Evolutionary conservation across 306 rosid species (phyloP), one percentile per base, ranked within the genome.

Genomic region (Dicorynia guianensis): DNA sequence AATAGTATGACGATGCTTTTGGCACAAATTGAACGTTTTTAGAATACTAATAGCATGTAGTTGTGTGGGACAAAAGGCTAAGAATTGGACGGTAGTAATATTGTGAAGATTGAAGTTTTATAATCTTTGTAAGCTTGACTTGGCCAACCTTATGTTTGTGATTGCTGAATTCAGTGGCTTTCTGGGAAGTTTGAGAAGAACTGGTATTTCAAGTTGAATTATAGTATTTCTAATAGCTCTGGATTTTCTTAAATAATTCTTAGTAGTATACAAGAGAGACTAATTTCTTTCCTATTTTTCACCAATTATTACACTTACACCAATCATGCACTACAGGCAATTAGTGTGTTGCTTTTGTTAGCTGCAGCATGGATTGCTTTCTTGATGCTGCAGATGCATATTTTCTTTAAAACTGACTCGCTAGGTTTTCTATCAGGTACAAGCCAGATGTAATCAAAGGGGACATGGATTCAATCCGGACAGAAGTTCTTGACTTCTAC

Each of bases 381-480:
- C 69, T 55, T 3, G 52, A 17, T 43, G 57, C 57, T 47, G n/a
- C 17, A 7, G 9, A 74, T 62, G 53, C 58, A 50, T 12, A 18
- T 25, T 47, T 80, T 33, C 42, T 48, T 7, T 53, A 78, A 57
- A 74, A 49, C 30, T 71, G 57, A 84, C 74, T 65, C 63, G 34
- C 19, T 11, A 25, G 36, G 53, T 40, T 78, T 25, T 72, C 69
- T 68, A 48, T 53, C 84, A 95, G 99, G 87, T 89, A 86, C 89
- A 88, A 80, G 87, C 99, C 99, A 1, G 97, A 95, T 80, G 93
- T 82, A 67, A 92, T 95, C 52, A 89, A 88, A 77, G 99, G 99
- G 46, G 99, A 95, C 70, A 80, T 95, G 99, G 99, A 95, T 76
- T 95, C 99, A 65, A 78, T 90, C 63, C 85, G 93, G 62, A 39